phyloP scores from a whole-genome alignment of 371 early-diverging fungal species.

The Mortierella sp. region DNA sequence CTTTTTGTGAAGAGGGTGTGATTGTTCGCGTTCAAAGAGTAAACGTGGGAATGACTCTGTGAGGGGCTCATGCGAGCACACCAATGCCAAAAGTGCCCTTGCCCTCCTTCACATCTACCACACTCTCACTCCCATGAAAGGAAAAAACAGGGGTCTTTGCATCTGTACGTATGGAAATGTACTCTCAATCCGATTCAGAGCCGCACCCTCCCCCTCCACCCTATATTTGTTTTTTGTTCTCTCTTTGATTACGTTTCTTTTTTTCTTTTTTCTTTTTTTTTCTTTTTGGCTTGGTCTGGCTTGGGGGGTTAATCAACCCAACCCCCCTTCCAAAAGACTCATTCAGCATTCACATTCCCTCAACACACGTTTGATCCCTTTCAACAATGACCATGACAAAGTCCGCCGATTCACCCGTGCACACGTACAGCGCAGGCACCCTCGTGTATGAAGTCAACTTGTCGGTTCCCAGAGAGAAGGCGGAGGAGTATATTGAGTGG shows the following conservation, averaged over 20 bases:
- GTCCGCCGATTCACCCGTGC: conserved; percentile 4
- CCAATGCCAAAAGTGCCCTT: too few relatives aligned
- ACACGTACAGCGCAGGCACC: conserved; percentile 52
- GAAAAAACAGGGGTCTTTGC: not conserved
- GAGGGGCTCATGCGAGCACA: not conserved
- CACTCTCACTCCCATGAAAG: not conserved
- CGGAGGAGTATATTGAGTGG: conserved; percentile 60
- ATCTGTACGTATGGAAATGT: not conserved
- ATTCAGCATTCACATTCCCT: not conserved
- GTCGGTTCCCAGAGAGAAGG: conserved; percentile 61
- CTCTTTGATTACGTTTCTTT: not conserved
- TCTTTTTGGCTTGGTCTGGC: not conserved
- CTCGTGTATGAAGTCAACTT: conserved; percentile 69
- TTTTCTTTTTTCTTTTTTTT: not conserved
- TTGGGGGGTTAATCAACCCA: not conserved
- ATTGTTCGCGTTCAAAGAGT: too few relatives aligned
- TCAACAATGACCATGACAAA: conserved; percentile 3
- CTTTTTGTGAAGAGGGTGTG: too few relatives aligned
- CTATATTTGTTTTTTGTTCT: not conserved
- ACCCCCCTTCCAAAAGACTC: not conserved
- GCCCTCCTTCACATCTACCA: too few relatives aligned
- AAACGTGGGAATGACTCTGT: not conserved
- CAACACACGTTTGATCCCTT: not conserved
- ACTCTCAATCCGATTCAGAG: too few relatives aligned
- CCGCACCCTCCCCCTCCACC: not conserved